These are phyloP conservation scores for Raddia distichophylla DNA, from an alignment of 176 grass and related monocot species.

Conservation along the genomic window DNA sequence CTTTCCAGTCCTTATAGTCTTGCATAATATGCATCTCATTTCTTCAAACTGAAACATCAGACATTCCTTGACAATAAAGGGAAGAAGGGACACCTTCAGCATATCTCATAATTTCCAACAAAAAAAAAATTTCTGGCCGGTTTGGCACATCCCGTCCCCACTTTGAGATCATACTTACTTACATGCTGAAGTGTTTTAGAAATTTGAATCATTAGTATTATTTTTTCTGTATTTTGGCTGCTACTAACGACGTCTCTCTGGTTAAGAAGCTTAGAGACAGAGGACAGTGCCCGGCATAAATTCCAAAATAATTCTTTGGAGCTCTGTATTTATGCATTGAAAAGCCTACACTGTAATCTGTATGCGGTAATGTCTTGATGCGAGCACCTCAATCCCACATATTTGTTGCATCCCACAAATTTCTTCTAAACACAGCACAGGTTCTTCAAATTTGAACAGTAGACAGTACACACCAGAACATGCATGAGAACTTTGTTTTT, in stretches of 20 bases:
- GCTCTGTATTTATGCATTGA: background rate
- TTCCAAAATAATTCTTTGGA: slow-evolving; percentile 20
- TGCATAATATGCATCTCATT: slow-evolving; percentile 11
- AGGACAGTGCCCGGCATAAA: background rate
- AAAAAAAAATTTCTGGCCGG: background rate
- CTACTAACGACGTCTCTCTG: background rate
- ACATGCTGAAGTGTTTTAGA: background rate
- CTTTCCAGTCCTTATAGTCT: slow-evolving; percentile 13
- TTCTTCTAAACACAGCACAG: slow-evolving; percentile 8
- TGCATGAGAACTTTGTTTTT: slow-evolving; percentile 9
- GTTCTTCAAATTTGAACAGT: background rate
- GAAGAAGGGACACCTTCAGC: background rate
- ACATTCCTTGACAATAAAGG: slow-evolving; percentile 6
- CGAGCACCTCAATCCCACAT: background rate
- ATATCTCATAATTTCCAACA: background rate
- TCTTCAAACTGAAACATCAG: slow-evolving; percentile 19
- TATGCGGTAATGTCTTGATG: background rate
- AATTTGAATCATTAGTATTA: background rate
- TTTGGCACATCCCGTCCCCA: background rate
- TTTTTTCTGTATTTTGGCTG: background rate
- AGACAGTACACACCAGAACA: background rate
- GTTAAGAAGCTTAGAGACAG: background rate
- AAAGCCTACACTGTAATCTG: background rate
- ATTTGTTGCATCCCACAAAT: background rate
- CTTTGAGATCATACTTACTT: background rate